Evolutionary conservation across 441 rosid species (phyloP), one percentile per base, ranked within the genome.

Genomic region (Eruca vesicaria): DNA sequence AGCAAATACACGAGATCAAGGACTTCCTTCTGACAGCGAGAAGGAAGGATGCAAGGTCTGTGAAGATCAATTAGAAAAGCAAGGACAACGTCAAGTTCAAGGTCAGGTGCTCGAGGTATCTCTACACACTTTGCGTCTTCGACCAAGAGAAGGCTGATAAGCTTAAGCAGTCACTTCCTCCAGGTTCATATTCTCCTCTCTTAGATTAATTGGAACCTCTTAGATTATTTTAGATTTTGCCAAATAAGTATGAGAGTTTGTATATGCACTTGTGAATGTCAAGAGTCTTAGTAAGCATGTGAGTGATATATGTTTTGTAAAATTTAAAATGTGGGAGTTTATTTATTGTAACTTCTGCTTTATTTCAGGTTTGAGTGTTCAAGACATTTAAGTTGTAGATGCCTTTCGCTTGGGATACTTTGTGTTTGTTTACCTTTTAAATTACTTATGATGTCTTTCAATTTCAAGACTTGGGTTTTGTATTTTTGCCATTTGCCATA

Each of bases 31-130:
- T 89, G 43, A 89, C 92, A 0, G 92, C 89, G 0, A 84, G 94
- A 84, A 84, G 92, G 81, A 89, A 89, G 74, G 92, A 89, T 61
- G 94, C 92, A 1, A 84, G 87, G 66, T 84, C 89, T 7, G 92
- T 89, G 74, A 87, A 87, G 77, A 89, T 87, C 71, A 89, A n/a
- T n/a, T n/a, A 86, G 90, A 86, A 87, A 74, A 85, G 87, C 80
- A 87, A 66, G 50, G 89, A 88, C 70, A 83, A 79, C n/a, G 89
- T 88, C 31, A 89, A 87, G 83, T 89, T 89, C 83, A 89, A 86
- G 87, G 90, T 89, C 38, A 90, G 94, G 36, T 89, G 90, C 83
- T 89, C 94, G 56, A 86, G 80, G 82, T 87, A 87, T 69, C 86
- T 89, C 20, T 87, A 88, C 89, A 87, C 89, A 0, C 87, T 89